Evolutionary conservation across 768 basidiomycete species (phyloP).

Genomic region (Clitopilus hobsonii): DNA sequence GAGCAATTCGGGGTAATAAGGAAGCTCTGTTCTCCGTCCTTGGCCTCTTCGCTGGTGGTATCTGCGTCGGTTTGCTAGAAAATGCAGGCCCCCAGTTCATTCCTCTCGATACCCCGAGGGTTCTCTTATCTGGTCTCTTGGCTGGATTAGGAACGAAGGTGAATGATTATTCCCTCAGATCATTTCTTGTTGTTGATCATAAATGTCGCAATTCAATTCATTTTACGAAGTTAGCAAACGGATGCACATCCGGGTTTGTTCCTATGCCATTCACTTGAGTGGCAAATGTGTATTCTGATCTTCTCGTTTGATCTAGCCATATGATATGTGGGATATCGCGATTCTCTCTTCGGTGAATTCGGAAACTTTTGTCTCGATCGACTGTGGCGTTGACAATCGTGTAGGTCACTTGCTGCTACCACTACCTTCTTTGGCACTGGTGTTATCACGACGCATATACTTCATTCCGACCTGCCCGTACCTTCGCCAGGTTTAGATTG

Average conservation of each 20-base stretch:
- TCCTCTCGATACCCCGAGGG: conserved; percentile 19
- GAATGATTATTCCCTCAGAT: background rate
- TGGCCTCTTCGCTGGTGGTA: conserved; percentile 48
- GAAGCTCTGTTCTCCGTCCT: conserved; percentile 37
- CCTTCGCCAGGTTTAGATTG: conserved; percentile 25
- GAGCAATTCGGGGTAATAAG: conserved; percentile 36
- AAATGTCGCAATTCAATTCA: no score
- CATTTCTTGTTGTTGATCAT: background rate
- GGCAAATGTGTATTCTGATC: background rate
- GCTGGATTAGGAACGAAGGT: conserved; percentile 60
- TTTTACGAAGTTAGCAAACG: conserved; percentile 43
- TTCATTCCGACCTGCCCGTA: conserved; percentile 29
- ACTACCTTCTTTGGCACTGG: conserved; percentile 48
- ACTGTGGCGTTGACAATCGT: conserved; percentile 7
- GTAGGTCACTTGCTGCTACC: conserved; percentile 52
- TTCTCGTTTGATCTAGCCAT: conserved; percentile 33
- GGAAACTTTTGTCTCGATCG: background rate
- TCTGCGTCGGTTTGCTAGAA: conserved; percentile 36
- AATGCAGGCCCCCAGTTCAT: conserved; percentile 22
- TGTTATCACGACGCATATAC: conserved; percentile 35
- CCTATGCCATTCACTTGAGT: background rate
- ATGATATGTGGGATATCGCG: conserved; percentile 61
- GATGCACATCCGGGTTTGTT: conserved; percentile 60
- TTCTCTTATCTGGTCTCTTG: conserved; percentile 46
- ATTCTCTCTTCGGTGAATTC: conserved; percentile 45